These are phyloP conservation scores for Ganoderma sinense DNA, from an alignment of 1,284 basidiomycete genomes.

Conservation along the genomic window DNA sequence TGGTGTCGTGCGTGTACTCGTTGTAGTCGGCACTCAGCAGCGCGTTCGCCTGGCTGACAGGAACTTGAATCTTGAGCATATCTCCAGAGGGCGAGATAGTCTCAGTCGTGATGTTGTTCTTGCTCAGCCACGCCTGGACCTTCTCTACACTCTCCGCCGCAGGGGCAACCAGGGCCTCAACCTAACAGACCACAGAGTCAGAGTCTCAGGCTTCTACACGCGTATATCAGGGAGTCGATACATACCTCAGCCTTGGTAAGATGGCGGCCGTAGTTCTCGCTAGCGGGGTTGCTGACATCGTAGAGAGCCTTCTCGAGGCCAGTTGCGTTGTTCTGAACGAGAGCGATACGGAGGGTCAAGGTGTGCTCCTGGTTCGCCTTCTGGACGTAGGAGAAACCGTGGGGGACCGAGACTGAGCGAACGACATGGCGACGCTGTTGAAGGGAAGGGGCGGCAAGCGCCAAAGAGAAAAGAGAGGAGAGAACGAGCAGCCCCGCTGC, in stretches of 20 bases:
- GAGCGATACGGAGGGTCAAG: constrained; percentile 37
- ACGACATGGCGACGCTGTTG: constrained; percentile 41
- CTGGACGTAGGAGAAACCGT: constrained; percentile 31
- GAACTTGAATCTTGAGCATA: constrained; percentile 31
- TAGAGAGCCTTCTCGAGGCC: constrained; percentile 34
- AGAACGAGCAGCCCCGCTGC: constrained; percentile 34
- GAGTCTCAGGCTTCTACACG: neutral
- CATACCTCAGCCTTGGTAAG: constrained; percentile 30
- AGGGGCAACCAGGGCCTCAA: constrained; percentile 46
- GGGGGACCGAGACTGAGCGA: constrained; percentile 29
- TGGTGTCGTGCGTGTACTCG: constrained; percentile 41
- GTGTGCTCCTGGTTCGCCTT: constrained; percentile 27
- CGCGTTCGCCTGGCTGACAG: constrained; percentile 44
- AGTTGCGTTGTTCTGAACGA: constrained; percentile 34
- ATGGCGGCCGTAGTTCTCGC: constrained; percentile 31
- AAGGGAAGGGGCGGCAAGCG: constrained; percentile 29
- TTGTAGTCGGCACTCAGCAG: constrained; percentile 45
- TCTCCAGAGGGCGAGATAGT: constrained; percentile 36
- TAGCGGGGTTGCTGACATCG: constrained; percentile 35
- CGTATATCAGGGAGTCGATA: neutral
- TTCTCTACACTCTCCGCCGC: constrained; percentile 41
- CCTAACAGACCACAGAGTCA: constrained; percentile 40
- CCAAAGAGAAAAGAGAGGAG: constrained; percentile 32
- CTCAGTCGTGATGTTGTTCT: constrained; percentile 43
- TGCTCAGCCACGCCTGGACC: constrained; percentile 46